Evolutionary conservation across 495 filamentous ascomycete genomes (phyloP), one percentile per base, ranked within the genome.

Genomic region (Penicillium tannophilum): DNA sequence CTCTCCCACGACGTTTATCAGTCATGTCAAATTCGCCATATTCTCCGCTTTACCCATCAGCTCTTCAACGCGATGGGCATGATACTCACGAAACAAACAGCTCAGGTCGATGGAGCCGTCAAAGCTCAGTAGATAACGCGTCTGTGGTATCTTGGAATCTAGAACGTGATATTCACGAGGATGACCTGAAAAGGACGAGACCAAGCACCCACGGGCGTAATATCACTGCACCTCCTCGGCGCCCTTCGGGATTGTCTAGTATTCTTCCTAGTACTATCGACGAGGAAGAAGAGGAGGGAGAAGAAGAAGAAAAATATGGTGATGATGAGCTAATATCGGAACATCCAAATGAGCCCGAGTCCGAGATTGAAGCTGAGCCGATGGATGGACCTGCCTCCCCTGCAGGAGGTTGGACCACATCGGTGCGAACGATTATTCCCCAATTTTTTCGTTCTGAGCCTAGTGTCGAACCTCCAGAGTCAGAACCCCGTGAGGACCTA

Each of bases 121-220:
- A 66, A 45, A 66, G 65, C 54, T 72, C 64, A 11, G 47, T 71
- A 6, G 75, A 78, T 33, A 72, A 74, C 52, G 72, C 70, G 5
- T 79, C 76, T 2, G 64, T 72, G 8, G 52, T 73, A 3, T 78
- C 76, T 6, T 80, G 67, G 61, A 62, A 60, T 11, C 47, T 80
- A n/a, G 77, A 80, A 36, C 75, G 77, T n/a, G 71, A 76, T 43
- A 64, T 79, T 51, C 72, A 79, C 41, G 68, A 72, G 9, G 76
- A 78, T 55, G 58, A 76, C 30, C 45, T 80, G 9, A 70, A 73
- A 60, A 66, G 76, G 28, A 75, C 73, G 31, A 63, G 69, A 20
- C 66, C 72, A 36, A 61, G 64, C 50, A 59, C 51, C 3, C 72
- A 70, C 20, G 74, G 74, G 2, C 64, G 59, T 35, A 76, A 73